Percentiles rank a stretch among this genome's conserved stretches.
Evolutionary conservation across 192 early-diverging fungal genomes (phyloP).

Genomic region (Neocallimastix lanati): DNA sequence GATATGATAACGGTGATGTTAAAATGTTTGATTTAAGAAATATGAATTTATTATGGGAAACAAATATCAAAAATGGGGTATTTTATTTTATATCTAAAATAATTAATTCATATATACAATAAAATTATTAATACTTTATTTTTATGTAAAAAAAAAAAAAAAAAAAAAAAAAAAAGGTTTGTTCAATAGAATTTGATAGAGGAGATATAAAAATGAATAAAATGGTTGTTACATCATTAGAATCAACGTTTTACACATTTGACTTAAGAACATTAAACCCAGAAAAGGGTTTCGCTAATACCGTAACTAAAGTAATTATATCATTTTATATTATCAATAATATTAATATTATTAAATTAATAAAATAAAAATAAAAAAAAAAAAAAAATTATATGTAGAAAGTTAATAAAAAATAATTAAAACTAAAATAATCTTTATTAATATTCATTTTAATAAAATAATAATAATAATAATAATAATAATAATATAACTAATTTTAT

Average conservation of each 20-base stretch:
- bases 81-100: too few species aligned
- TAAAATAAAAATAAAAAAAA: background rate
- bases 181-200: conserved; percentile 32
- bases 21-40: conserved; percentile 45
- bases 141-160: too few species aligned
- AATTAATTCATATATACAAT: too few species aligned
- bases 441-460: too few species aligned
- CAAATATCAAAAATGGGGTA: conserved; percentile 53
- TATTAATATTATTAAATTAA: background rate
- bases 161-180: conserved; percentile 10
- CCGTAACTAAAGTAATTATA: conserved; percentile 16
- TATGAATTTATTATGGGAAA: conserved; percentile 39
- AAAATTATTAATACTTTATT: too few species aligned
- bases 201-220: conserved; percentile 30
- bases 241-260: conserved; percentile 24
- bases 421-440: too few species aligned
- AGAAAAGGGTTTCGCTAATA: conserved; percentile 18
- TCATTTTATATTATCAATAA: too few species aligned
- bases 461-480: background rate
- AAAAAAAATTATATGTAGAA: too few species aligned
- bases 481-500: too few species aligned
- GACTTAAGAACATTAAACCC: conserved; percentile 34
- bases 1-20: conserved; percentile 59
- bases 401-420: too few species aligned
- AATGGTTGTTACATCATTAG: conserved; percentile 33